Evolutionary conservation across 129 eudicot species (phyloP).

Genomic region (Pittosporum tobira): DNA sequence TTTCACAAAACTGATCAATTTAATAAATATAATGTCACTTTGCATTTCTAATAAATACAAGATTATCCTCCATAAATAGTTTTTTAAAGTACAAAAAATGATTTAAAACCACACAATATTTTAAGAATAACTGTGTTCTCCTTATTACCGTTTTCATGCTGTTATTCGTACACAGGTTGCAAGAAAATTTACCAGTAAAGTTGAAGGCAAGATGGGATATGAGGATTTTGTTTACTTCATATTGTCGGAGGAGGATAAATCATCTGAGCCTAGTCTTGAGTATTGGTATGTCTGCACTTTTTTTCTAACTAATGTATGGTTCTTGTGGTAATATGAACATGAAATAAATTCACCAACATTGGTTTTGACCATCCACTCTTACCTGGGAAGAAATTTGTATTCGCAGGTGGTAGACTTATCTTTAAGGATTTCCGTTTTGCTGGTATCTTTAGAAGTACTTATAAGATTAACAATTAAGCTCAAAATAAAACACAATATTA

Average conservation of each 20-base stretch:
- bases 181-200: slow-evolving; percentile 67
- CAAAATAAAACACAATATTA: no score
- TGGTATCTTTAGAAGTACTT: no score
- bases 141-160: slow-evolving; percentile 7
- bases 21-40: not conserved
- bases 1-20: not conserved
- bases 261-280: slow-evolving; percentile 85
- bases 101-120: not conserved
- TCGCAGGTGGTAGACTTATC: no score
- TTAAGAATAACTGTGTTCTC: not conserved
- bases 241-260: slow-evolving; percentile 81
- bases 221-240: slow-evolving; percentile 86
- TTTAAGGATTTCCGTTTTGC: no score
- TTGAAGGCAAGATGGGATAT: slow-evolving; percentile 87
- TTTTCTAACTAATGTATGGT: not conserved
- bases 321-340: no score
- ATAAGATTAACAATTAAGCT: no score
- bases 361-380: no score
- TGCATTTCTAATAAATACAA: not conserved
- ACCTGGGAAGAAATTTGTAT: no score
- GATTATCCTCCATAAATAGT: not conserved
- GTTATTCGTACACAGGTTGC: slow-evolving; percentile 41
- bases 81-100: not conserved
- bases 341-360: no score
- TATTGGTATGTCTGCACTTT: slow-evolving; percentile 40